A percentile compares a stretch with the other conserved stretches of the same genome.
Evolutionary conservation across 805 yeast species (phyloP).

Genomic region (Saccharomycopsis synnaedendra): DNA sequence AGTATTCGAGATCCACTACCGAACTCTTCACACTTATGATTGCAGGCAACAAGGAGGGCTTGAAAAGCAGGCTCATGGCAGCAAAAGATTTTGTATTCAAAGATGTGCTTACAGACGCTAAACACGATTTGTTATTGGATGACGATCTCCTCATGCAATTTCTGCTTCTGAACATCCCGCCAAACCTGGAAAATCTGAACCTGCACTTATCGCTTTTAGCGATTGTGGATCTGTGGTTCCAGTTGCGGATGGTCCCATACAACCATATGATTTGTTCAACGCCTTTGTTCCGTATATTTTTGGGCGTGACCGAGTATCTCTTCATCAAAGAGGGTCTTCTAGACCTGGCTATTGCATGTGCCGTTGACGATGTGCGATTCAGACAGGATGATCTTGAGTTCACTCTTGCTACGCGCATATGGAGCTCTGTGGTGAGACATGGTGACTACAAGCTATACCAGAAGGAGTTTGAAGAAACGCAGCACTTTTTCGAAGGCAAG

Average conservation of each 20-base stretch:
- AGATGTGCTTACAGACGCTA: slow-evolving; percentile 29
- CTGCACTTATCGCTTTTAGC: slow-evolving; percentile 84
- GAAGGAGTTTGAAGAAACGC: slow-evolving; percentile 65
- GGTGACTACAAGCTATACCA: slow-evolving; percentile 68
- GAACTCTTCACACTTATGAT: slow-evolving; percentile 79
- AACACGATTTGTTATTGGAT: slow-evolving; percentile 58
- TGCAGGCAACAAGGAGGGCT: slow-evolving; percentile 47
- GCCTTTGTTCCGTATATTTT: slow-evolving; percentile 81
- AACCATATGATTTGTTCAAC: slow-evolving; percentile 97
- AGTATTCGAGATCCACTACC: slow-evolving; percentile 76
- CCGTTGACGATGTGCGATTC: slow-evolving; percentile 53
- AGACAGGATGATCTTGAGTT: slow-evolving; percentile 88
- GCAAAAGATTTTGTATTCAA: slow-evolving; percentile 77
- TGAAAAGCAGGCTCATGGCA: slow-evolving; percentile 42
- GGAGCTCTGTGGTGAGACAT: slow-evolving; percentile 73
- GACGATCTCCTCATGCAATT: slow-evolving; percentile 70
- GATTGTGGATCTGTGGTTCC: slow-evolving; percentile 90
- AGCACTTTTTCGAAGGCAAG: slow-evolving; percentile 76
- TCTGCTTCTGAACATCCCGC: slow-evolving; percentile 63
- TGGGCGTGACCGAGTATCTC: slow-evolving; percentile 88
- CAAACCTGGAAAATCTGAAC: slow-evolving; percentile 51
- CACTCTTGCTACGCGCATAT: slow-evolving; percentile 75
- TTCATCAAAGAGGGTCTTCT: slow-evolving; percentile 75
- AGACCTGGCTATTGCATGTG: slow-evolving; percentile 70
- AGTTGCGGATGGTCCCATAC: slow-evolving; percentile 77